Percentiles rank a stretch among this genome's conserved stretches.
Conservation (phyloP, 805 yeast genomes). For the Starmerella khaoyaiensis region DNA sequence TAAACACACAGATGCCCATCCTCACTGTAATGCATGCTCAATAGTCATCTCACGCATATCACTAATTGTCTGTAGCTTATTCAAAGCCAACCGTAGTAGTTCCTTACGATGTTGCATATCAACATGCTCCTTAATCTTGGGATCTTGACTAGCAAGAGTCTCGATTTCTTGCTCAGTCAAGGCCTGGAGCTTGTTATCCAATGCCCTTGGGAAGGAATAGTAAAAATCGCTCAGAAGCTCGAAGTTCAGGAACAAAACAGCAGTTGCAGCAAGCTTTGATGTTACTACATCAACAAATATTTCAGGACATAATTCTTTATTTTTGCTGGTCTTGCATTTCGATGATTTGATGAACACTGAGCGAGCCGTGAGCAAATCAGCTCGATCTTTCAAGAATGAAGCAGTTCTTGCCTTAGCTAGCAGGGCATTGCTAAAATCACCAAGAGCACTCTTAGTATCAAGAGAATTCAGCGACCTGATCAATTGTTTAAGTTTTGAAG, state of each 20-base stretch:
- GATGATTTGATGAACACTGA: conserved; percentile 61
- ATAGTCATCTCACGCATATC: conserved; percentile 42
- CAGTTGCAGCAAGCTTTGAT: conserved; percentile 82
- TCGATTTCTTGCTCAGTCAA: conserved; percentile 70
- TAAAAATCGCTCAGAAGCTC: conserved; percentile 90
- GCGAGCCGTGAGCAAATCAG: conserved; percentile 58
- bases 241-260: conserved; percentile 83
- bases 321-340: conserved; percentile 63
- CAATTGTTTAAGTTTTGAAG: conserved; percentile 70
- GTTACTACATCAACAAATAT: conserved; percentile 84
- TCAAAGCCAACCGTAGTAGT: conserved; percentile 66
- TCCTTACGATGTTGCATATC: conserved; percentile 91
- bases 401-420: conserved; percentile 76
- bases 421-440: conserved; percentile 53
- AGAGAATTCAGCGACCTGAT: conserved; percentile 45
- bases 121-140: conserved; percentile 76
- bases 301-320: conserved; percentile 88
- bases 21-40: no score
- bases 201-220: conserved; percentile 88
- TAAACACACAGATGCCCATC: no score
- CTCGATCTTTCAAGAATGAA: conserved; percentile 59
- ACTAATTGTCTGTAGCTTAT: conserved; percentile 73
- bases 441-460: conserved; percentile 31
- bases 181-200: conserved; percentile 60
- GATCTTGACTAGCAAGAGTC: conserved; percentile 85